A percentile compares a stretch with the other conserved stretches of the same genome.
Evolutionary conservation across 169 alveolate species (phyloP).

Genomic region (Eimeria tenella): DNA sequence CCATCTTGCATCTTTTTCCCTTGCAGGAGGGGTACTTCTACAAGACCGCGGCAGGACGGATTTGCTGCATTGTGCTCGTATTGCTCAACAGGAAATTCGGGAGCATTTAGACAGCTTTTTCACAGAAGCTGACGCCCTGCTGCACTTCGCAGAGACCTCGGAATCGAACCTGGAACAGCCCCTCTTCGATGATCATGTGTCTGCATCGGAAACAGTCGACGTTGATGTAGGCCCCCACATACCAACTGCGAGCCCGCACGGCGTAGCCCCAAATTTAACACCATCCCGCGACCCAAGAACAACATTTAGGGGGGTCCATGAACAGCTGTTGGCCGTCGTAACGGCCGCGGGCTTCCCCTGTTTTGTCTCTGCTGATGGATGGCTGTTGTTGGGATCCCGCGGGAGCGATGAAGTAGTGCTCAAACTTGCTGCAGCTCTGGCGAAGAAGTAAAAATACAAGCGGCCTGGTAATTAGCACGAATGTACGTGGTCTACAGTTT

Average conservation of each 20-base stretch:
- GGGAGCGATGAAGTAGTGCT: slow-evolving; percentile 8
- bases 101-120: background rate
- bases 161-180: background rate
- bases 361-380: slow-evolving; percentile 19
- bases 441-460: background rate
- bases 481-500: too few relatives aligned
- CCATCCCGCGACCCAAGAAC: too few relatives aligned
- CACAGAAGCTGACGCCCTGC: slow-evolving; percentile 8
- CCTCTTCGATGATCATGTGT: background rate
- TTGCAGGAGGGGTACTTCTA: slow-evolving; percentile 39
- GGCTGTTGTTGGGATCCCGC: slow-evolving; percentile 30
- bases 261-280: too few relatives aligned
- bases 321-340: slow-evolving; percentile 4
- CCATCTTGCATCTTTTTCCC: background rate
- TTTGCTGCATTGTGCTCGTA: background rate
- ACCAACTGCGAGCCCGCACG: background rate
- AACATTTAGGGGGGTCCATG: background rate
- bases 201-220: background rate
- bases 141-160: background rate
- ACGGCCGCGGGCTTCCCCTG: slow-evolving; percentile 10
- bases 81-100: background rate
- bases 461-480: too few relatives aligned
- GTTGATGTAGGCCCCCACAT: background rate
- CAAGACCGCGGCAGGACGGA: background rate
- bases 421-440: background rate